Percentiles rank a stretch among this genome's conserved stretches.
These are phyloP conservation scores for Blastobotrys chiropterorum DNA, from an alignment of 805 yeast species.

Conservation along the genomic window DNA sequence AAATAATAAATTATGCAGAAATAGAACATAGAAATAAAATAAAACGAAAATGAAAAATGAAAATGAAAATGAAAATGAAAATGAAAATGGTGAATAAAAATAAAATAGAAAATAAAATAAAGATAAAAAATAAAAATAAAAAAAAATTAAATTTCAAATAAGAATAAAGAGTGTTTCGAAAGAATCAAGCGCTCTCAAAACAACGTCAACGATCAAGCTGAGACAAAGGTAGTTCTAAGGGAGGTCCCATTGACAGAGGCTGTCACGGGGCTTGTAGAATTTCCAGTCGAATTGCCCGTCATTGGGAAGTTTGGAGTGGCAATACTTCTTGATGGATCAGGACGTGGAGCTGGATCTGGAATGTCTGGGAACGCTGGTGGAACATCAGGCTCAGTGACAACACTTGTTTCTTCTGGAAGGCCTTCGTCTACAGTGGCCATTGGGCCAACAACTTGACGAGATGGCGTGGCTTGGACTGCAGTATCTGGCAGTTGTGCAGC, in stretches of 20 bases:
- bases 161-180: neutral
- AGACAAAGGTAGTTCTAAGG: neutral
- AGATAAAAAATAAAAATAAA: too few relatives aligned
- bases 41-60: too few relatives aligned
- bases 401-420: neutral
- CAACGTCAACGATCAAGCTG: too few relatives aligned
- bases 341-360: neutral
- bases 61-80: too few relatives aligned
- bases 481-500: neutral
- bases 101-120: too few relatives aligned
- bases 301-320: neutral
- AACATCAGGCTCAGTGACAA: neutral
- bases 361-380: neutral
- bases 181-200: neutral
- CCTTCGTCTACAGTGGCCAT: neutral
- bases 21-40: too few relatives aligned
- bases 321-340: neutral
- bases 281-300: neutral
- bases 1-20: too few relatives aligned
- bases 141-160: too few relatives aligned
- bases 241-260: neutral
- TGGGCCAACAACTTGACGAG: neutral
- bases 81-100: too few relatives aligned
- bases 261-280: neutral
- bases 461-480: neutral